Base-by-base conservation (phyloP, 2,329 filamentous ascomycete genomes). In the Akanthomyces lecanii region DNA sequence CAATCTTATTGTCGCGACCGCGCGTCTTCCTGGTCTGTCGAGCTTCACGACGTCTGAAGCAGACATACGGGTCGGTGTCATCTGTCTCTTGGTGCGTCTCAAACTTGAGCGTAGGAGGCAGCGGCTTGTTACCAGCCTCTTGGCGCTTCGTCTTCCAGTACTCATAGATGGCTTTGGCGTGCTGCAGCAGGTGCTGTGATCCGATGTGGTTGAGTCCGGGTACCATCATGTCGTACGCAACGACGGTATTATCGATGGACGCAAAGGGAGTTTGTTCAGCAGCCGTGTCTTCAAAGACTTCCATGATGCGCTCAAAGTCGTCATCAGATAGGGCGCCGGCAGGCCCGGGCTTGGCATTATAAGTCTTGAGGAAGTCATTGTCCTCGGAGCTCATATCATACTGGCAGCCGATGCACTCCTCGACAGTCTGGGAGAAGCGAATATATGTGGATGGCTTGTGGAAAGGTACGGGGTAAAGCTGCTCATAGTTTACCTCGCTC, bases 311-410 rank as follows among this genome's bases (percentile, higher is more conserved):
- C 76, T 99, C 95, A 73, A 98, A 97, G 70, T 92, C 87, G 81
- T 96, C 89, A 73, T 97, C 94, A 21, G 90, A 90, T 67, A 95
- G 90, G 67, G 87, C 84, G 33, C 81, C 80, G 53, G 80, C 79
- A 51, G 83, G 76, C 65, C 87, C 81, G 70, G 84, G 87, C 77
- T 90, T 93, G 69, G 86, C 81, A 78, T 98, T 99, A 79, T 95
- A 89, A 68, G 85, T 82, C 72, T 89, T 90, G 69, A 99, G 84
- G 73, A 91, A 97, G 62, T 83, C 85, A 74, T 92, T 90, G 78
- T 99, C 95, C 71, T 96, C 92, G 67, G 89, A 88, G 33, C 88
- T 93, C 90, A 98, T 94, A 78, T 96, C 92, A 87, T 99, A 99
- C 70, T 89, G 86, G 73, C 89, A 90, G 71, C 91, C 90, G 72